Evolutionary conservation across 768 basidiomycete species (phyloP).

Genomic region (Phylloporus rhodoxanthus): DNA sequence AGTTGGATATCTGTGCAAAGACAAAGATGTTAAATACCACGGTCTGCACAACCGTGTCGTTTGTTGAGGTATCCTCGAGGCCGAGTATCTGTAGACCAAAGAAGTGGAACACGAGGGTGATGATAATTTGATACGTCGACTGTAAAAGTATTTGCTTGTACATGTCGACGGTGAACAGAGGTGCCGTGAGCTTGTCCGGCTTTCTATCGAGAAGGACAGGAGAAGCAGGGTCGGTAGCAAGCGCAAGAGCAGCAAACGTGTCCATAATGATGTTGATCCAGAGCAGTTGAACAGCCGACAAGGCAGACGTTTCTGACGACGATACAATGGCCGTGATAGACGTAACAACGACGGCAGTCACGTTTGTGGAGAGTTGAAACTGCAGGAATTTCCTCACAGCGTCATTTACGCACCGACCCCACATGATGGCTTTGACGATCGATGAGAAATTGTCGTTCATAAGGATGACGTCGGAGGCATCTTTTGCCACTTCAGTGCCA

Average conservation of each 20-base stretch:
- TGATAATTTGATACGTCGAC: conserved; percentile 75
- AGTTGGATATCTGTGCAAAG: conserved; percentile 96
- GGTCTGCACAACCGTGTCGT: conserved; percentile 58
- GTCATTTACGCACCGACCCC: conserved; percentile 99
- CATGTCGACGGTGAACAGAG: conserved; percentile 90
- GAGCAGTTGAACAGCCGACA: conserved; percentile 92
- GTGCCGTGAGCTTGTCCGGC: conserved; percentile 84
- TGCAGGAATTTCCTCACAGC: conserved; percentile 96
- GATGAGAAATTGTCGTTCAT: conserved; percentile 98
- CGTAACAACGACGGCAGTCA: conserved; percentile 92
- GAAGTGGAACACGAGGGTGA: conserved; percentile 90
- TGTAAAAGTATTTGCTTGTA: conserved; percentile 94
- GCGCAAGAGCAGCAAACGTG: conserved; percentile 94
- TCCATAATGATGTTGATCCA: conserved; percentile 99
- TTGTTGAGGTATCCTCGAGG: conserved; percentile 32
- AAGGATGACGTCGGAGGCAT: conserved; percentile 96
- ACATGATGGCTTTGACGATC: conserved; percentile 96
- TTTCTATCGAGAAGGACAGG: conserved; percentile 76
- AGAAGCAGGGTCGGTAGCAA: conserved; percentile 93
- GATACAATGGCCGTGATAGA: conserved; percentile 88
- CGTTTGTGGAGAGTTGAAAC: conserved; percentile 91
- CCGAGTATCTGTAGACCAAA: conserved; percentile 68
- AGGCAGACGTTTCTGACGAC: conserved; percentile 66
- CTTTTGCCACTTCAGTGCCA: conserved; percentile 97
- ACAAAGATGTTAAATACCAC: conserved; percentile 98